Conservation (phyloP, 805 yeast genomes). For the Candida silvicultrix region DNA sequence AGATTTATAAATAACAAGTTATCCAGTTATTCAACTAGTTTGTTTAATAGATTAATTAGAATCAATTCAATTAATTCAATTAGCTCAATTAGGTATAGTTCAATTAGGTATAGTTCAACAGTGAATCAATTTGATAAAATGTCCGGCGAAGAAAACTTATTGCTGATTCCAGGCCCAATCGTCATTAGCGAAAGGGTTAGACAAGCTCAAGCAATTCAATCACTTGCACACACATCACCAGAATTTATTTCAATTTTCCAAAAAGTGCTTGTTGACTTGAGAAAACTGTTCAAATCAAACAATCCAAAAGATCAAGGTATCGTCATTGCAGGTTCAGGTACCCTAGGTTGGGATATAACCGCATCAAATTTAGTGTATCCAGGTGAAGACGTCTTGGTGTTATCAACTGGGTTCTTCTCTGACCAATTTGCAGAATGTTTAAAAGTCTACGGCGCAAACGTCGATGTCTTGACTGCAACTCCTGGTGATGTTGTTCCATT, state of each 20-base stretch:
- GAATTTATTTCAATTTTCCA: conserved; percentile 75
- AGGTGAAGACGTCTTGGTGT: conserved; percentile 69
- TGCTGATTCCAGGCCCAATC: conserved; percentile 83
- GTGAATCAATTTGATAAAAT: too few species aligned
- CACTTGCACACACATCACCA: conserved; percentile 86
- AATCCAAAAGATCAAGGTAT: conserved; percentile 68
- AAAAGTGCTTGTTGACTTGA: conserved; percentile 55
- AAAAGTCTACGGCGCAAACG: conserved; percentile 65
- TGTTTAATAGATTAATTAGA: too few species aligned
- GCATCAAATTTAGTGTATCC: conserved; percentile 67
- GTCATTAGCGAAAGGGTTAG: conserved; percentile 77
- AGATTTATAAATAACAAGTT: too few species aligned
- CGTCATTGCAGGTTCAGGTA: conserved; percentile 86
- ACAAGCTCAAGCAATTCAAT: conserved; percentile 73
- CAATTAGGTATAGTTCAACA: not conserved
- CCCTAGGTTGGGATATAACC: conserved; percentile 90
- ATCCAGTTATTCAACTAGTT: too few species aligned
- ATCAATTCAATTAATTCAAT: too few species aligned
- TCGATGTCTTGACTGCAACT: conserved; percentile 64
- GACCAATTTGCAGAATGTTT: conserved; percentile 78
- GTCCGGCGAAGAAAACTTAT: conserved; percentile 28
- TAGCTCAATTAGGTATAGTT: not conserved
- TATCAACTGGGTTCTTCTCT: conserved; percentile 88
- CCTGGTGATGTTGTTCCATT: conserved; percentile 68
- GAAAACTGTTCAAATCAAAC: conserved; percentile 68